Percentiles rank a stretch among this genome's conserved stretches.
Conservation (phyloP, 2,329 filamentous ascomycete species). For the Aspergillus hortae region DNA sequence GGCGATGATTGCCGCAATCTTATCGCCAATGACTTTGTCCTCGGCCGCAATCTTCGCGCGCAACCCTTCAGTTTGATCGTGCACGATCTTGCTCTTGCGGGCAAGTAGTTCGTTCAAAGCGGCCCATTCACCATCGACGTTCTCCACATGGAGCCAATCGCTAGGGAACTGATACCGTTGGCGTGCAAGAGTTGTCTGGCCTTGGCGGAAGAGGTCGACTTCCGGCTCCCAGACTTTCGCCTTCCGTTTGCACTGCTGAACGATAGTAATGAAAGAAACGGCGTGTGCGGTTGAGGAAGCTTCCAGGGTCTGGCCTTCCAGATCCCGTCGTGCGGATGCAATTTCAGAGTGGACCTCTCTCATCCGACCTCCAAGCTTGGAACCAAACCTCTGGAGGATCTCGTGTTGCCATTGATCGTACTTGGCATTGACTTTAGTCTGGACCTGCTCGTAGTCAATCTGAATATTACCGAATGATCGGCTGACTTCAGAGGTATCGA, state of each 20-base stretch:
- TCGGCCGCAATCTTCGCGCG: conserved; percentile 93
- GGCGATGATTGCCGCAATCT: conserved; percentile 76
- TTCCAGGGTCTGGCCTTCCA: conserved; percentile 89
- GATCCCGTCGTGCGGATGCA: conserved; percentile 80
- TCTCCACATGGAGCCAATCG: conserved; percentile 94
- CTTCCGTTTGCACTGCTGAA: conserved; percentile 92
- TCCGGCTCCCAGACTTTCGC: conserved; percentile 93
- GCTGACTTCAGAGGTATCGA: conserved; percentile 93
- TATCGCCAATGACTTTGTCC: conserved; percentile 84
- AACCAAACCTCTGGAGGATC: conserved; percentile 88
- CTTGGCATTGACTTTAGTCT: conserved; percentile 97
- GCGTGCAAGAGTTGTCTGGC: conserved; percentile 84
- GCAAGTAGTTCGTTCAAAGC: conserved; percentile 86
- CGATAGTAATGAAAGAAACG: conserved; percentile 96
- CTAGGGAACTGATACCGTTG: conserved; percentile 90
- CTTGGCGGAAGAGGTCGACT: conserved; percentile 92
- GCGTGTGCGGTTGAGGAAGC: conserved; percentile 94
- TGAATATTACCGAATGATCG: conserved; percentile 89
- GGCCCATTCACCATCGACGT: conserved; percentile 94
- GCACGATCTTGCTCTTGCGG: conserved; percentile 90
- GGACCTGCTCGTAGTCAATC: conserved; percentile 97
- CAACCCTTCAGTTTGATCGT: conserved; percentile 92
- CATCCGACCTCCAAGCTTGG: conserved; percentile 83
- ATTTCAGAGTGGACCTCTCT: conserved; percentile 89
- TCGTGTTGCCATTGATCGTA: conserved; percentile 99